A percentile compares a stretch with the other conserved stretches of the same genome.
Evolutionary conservation across 257 asterid species (phyloP).

Genomic region (Lithospermum erythrorhizon): DNA sequence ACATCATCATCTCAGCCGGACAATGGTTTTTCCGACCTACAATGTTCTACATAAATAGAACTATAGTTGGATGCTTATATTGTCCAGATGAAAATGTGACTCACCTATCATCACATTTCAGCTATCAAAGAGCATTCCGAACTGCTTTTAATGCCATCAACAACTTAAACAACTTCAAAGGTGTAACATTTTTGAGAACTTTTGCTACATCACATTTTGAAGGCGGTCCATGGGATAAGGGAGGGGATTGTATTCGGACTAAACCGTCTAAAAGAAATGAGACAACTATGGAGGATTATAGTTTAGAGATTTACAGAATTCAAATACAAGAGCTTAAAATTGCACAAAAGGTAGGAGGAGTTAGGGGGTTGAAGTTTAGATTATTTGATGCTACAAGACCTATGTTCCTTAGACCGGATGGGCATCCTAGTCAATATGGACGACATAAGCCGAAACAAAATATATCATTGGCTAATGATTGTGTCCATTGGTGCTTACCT

Average conservation of each 20-base stretch:
- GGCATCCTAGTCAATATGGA: constrained; percentile 39
- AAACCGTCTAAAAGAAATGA: constrained; percentile 41
- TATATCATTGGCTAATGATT: constrained; percentile 18
- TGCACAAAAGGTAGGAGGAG: constrained; percentile 51
- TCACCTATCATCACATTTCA: constrained; percentile 40
- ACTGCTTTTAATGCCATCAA: constrained; percentile 61
- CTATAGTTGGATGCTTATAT: constrained; percentile 66
- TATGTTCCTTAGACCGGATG: constrained; percentile 36
- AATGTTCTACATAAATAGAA: constrained; percentile 38
- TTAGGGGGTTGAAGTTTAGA: constrained; percentile 29
- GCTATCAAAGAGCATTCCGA: constrained; percentile 70
- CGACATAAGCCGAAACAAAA: constrained; percentile 22
- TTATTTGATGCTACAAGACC: constrained; percentile 30
- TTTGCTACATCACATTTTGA: constrained; percentile 88
- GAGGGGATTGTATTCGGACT: constrained; percentile 69
- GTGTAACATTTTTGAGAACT: constrained; percentile 46
- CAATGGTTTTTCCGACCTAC: constrained; percentile 93
- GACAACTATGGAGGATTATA: constrained; percentile 38
- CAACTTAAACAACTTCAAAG: constrained; percentile 21
- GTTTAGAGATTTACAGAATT: constrained; percentile 43
- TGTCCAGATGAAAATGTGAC: constrained; percentile 44
- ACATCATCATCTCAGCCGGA: constrained; percentile 71
- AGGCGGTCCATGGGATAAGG: constrained; percentile 69
- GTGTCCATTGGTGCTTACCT: constrained; percentile 48
- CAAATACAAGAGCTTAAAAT: constrained; percentile 62